Percentiles rank a stretch among this genome's conserved stretches.
Evolutionary conservation across 1,284 basidiomycete species (phyloP).

Genomic region (Pseudozyma tsukubaensis): DNA sequence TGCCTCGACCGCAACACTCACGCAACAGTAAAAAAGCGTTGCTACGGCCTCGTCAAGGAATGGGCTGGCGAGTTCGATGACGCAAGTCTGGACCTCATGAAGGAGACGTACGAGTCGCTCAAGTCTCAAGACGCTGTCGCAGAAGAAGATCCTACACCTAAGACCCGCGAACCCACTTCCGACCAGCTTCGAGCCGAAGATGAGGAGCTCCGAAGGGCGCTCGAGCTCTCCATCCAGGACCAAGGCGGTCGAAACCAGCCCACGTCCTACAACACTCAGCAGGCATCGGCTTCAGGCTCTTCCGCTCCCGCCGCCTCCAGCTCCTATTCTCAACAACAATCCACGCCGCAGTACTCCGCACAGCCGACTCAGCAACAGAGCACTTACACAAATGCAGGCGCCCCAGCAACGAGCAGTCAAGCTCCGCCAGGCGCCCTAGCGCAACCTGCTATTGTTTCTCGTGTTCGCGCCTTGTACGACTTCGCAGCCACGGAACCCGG

Average conservation of each 20-base stretch:
- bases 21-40: constrained; percentile 84
- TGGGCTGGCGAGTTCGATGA: constrained; percentile 85
- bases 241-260: constrained; percentile 57
- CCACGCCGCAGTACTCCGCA: constrained; percentile 10
- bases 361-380: constrained; percentile 70
- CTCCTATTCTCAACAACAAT: constrained; percentile 17
- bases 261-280: constrained; percentile 21
- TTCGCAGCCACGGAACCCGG: constrained; percentile 90
- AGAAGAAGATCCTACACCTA: constrained; percentile 46
- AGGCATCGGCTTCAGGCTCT: constrained; percentile 30
- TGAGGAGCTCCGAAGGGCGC: constrained; percentile 64
- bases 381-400: constrained; percentile 49
- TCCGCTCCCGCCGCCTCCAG: constrained; percentile 31
- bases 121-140: constrained; percentile 74
- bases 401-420: constrained; percentile 2
- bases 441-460: constrained; percentile 59
- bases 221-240: constrained; percentile 64
- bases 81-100: constrained; percentile 86
- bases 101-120: constrained; percentile 85
- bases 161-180: constrained; percentile 34
- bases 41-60: constrained; percentile 79
- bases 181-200: constrained; percentile 64
- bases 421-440: constrained; percentile 6
- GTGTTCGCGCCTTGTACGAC: constrained; percentile 86
- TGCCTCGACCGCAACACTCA: constrained; percentile 91